Evolutionary conservation across 75 land plant species (phyloP), one percentile per base, ranked within the genome.

Genomic region (Larix kaempferi): DNA sequence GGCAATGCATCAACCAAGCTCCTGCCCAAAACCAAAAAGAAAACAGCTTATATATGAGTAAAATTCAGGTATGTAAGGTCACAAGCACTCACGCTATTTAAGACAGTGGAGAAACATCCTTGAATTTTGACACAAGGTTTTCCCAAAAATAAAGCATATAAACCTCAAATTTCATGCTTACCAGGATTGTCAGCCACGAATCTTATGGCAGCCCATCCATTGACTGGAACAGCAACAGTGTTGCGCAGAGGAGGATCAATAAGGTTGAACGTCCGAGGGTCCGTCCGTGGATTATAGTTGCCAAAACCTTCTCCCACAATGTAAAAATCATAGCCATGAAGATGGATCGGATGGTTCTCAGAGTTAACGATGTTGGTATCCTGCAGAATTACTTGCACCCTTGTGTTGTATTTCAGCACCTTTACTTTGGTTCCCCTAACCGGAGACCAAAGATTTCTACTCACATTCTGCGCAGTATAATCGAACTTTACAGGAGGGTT

Each of bases 281-380:
- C 94, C 0, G 33, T 88, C 2, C 39, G 62, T 11, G 97, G 80
- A 72, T 95, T 78, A 81, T 94, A 95, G 80, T 95, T 91, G 12
- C 98, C 98, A 56, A 84, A 86, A 0, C 97, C 98, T 1, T 59
- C 66, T 4, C 89, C 98, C 8, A 95, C 84, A 33, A 95, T 69
- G 80, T 91, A 94, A 81, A 95, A 95, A 74, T 87, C 84, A 71
- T 91, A 91, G 29, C 98, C 98, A 74, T 95, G 98, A 25, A 95
- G 82, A 74, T 95, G 98, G 23, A 95, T 89, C 13, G 98, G 98
- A 75, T 95, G 98, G 76, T 88, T 84, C 78, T 94, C 96, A 5
- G 80, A 80, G 1, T 82, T 74, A 56, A 90, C 33, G 33, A 94
- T 85, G 71, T 78, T 86, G 15, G 93, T 93, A 39, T 83, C 94